Evolutionary conservation across 768 basidiomycete species (phyloP).

Genomic region (Boletus insuetus): DNA sequence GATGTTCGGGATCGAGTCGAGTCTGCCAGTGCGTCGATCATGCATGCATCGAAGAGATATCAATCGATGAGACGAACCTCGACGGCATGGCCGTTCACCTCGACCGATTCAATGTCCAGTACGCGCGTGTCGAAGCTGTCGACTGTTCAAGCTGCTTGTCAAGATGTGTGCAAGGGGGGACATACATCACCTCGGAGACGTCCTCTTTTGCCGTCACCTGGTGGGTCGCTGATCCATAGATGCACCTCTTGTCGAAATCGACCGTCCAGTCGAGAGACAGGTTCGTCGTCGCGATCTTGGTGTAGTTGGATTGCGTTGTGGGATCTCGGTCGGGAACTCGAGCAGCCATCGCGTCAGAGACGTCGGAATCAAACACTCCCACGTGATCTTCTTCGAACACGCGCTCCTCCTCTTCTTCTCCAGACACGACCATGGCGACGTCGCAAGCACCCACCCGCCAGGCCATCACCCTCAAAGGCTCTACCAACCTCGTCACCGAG

Average conservation of each 20-base stretch:
- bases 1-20: conserved; percentile 53
- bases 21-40: conserved; percentile 29
- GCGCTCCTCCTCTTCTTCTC: background rate
- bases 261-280: conserved; percentile 55
- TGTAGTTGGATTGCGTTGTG: conserved; percentile 59
- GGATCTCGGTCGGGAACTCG: background rate
- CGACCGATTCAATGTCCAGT: conserved; percentile 54
- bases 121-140: conserved; percentile 46
- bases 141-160: too few relatives aligned
- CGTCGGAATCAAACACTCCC: background rate
- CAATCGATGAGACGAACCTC: conserved; percentile 33
- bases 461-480: conserved; percentile 93
- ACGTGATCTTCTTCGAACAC: background rate
- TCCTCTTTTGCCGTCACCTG: conserved; percentile 37
- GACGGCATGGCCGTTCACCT: conserved; percentile 46
- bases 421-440: conserved; percentile 39
- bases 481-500: conserved; percentile 89
- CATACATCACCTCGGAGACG: conserved; percentile 44
- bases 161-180: background rate
- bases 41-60: background rate
- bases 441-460: conserved; percentile 54
- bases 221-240: conserved; percentile 50
- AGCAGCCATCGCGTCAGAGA: conserved; percentile 10
- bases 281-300: conserved; percentile 44
- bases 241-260: conserved; percentile 46